Conservation (phyloP, 192 early-diverging fungal genomes). For the Glomus cerebriforme region DNA sequence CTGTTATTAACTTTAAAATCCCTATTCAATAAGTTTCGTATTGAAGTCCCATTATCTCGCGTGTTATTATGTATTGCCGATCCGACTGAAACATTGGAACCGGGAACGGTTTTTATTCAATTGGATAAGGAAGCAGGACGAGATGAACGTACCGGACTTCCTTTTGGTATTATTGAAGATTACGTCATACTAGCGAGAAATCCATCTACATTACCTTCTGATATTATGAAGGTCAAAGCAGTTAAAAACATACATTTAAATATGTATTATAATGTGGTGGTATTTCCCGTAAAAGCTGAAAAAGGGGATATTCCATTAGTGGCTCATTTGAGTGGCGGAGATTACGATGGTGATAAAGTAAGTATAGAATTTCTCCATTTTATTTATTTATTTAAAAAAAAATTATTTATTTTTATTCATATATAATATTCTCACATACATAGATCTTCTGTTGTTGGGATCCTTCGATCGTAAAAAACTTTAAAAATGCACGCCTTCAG, state of each 20-base stretch:
- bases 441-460: conserved; percentile 49
- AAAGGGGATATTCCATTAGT: not conserved
- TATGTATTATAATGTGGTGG: conserved; percentile 19
- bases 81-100: conserved; percentile 34
- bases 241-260: not conserved
- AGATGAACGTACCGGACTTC: conserved; percentile 33
- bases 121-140: conserved; percentile 23
- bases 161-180: conserved; percentile 32
- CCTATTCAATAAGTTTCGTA: conserved; percentile 31
- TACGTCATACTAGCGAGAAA: conserved; percentile 31
- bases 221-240: not conserved
- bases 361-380: not conserved
- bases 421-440: too few relatives aligned
- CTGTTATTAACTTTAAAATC: conserved; percentile 16
- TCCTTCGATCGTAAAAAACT: conserved; percentile 30
- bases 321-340: conserved; percentile 13
- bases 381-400: not conserved
- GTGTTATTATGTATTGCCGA: conserved; percentile 39
- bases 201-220: conserved; percentile 13
- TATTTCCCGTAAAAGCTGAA: not conserved
- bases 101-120: conserved; percentile 37
- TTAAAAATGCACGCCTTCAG: not conserved
- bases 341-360: conserved; percentile 37
- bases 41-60: conserved; percentile 36
- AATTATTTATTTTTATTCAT: not conserved